phyloP scores from a whole-genome alignment of 2,329 filamentous ascomycete genomes.

The Penicillium occitanis region DNA sequence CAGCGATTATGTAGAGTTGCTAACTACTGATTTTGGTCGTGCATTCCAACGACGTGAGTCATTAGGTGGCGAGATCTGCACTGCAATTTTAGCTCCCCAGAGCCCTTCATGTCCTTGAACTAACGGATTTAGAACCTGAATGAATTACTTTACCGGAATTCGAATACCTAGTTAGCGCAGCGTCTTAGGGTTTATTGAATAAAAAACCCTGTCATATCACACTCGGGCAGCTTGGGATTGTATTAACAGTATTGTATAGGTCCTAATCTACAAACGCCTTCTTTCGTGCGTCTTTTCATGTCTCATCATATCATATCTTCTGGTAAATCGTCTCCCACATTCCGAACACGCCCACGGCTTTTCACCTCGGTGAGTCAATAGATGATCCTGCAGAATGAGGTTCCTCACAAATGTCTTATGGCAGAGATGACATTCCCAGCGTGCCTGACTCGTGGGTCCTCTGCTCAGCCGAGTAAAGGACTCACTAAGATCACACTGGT shows the following conservation, averaged over 20 bases:
- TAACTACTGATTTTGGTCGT: too few relatives aligned
- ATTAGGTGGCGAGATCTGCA: not conserved
- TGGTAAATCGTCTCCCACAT: not conserved
- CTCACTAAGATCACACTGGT: slow-evolving; percentile 5
- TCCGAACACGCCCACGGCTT: slow-evolving; percentile 4
- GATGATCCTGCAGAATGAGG: slow-evolving; percentile 3
- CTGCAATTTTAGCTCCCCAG: not conserved
- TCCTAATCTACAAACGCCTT: not conserved
- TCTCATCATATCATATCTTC: slow-evolving; percentile 1
- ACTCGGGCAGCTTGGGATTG: not conserved
- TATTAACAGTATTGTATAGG: not conserved
- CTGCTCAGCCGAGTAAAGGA: not conserved
- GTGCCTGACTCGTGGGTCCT: not conserved
- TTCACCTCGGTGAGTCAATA: not conserved
- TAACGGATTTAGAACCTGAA: too few relatives aligned
- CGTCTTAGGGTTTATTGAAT: too few relatives aligned
- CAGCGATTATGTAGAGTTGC: too few relatives aligned
- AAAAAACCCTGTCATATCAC: too few relatives aligned
- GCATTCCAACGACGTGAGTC: not conserved
- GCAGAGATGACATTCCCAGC: not conserved
- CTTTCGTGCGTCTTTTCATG: slow-evolving; percentile 5
- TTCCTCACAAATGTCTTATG: not conserved
- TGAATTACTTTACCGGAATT: too few relatives aligned
- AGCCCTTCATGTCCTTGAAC: not conserved
- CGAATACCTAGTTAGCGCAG: too few relatives aligned